Evolutionary conservation across 257 asterid genomes (phyloP).

Genomic region (Nicotiana paniculata): DNA sequence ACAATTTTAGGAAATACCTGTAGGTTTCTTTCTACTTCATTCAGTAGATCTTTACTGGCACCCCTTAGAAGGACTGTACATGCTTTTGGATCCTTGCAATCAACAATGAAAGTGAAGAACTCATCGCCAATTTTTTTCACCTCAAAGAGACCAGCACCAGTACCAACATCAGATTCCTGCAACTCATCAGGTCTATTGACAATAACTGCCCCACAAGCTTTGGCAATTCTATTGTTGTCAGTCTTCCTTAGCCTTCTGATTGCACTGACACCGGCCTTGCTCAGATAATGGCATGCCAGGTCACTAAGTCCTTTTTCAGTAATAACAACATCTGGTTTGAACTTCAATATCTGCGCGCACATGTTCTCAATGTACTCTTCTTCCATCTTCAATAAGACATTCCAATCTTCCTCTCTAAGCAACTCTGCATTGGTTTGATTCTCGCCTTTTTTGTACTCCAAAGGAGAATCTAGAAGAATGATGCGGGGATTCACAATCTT

Average conservation of each 20-base stretch:
- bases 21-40: conserved; percentile 94
- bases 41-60: conserved; percentile 92
- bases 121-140: conserved; percentile 94
- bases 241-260: conserved; percentile 90
- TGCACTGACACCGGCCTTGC: conserved; percentile 96
- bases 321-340: conserved; percentile 81
- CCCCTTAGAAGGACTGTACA: conserved; percentile 93
- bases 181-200: conserved; percentile 93
- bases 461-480: conserved; percentile 87
- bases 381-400: conserved; percentile 84
- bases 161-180: conserved; percentile 94
- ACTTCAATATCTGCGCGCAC: conserved; percentile 64
- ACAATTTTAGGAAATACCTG: conserved; percentile 48
- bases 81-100: conserved; percentile 92
- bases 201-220: conserved; percentile 94
- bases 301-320: conserved; percentile 94
- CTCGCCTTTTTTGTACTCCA: conserved; percentile 98
- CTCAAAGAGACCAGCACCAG: conserved; percentile 92
- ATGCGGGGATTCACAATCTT: conserved; percentile 81
- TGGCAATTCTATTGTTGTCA: conserved; percentile 90
- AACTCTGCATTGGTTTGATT: conserved; percentile 94
- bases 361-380: conserved; percentile 84
- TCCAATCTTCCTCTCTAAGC: conserved; percentile 93
- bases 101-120: conserved; percentile 75
- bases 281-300: conserved; percentile 78